Evolutionary conservation across 192 early-diverging fungal genomes (phyloP).

Genomic region (Coemansia sp.): DNA sequence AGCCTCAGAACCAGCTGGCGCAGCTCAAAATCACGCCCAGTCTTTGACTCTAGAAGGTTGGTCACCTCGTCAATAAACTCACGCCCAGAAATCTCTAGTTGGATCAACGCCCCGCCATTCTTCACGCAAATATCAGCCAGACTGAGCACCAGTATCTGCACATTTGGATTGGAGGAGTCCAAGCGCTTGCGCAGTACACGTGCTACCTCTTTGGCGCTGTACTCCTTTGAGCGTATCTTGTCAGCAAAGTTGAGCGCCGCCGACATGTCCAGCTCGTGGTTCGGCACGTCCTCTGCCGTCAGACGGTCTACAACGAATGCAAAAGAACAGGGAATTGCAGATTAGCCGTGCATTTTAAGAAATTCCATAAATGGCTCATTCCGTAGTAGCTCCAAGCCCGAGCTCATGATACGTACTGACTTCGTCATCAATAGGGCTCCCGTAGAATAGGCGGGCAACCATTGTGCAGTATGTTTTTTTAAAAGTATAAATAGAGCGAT

Average conservation of each 20-base stretch:
- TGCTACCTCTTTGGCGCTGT: constrained; percentile 71
- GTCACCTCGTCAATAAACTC: constrained; percentile 89
- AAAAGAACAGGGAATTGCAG: neutral
- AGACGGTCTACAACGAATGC: constrained; percentile 62
- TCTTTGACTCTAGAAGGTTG: constrained; percentile 55
- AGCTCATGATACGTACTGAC: constrained; percentile 36
- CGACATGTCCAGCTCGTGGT: constrained; percentile 80
- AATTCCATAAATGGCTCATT: neutral
- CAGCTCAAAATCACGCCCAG: constrained; percentile 71
- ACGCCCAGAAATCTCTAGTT: constrained; percentile 79
- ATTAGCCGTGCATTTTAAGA: neutral
- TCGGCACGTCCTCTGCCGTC: constrained; percentile 86
- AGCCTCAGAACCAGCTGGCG: constrained; percentile 67
- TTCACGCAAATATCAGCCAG: constrained; percentile 92
- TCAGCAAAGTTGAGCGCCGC: constrained; percentile 89
- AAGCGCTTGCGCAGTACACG: constrained; percentile 76
- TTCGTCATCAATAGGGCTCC: constrained; percentile 51
- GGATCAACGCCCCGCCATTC: constrained; percentile 85
- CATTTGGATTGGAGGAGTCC: constrained; percentile 90
- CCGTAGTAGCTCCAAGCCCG: neutral
- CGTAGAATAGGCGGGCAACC: constrained; percentile 53
- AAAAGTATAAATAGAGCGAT: neutral
- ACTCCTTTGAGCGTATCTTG: constrained; percentile 84
- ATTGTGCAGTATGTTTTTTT: constrained; percentile 10
- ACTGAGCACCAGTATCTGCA: constrained; percentile 85